Conservation (phyloP, 495 filamentous ascomycete genomes). For the Daldinia decipiens region DNA sequence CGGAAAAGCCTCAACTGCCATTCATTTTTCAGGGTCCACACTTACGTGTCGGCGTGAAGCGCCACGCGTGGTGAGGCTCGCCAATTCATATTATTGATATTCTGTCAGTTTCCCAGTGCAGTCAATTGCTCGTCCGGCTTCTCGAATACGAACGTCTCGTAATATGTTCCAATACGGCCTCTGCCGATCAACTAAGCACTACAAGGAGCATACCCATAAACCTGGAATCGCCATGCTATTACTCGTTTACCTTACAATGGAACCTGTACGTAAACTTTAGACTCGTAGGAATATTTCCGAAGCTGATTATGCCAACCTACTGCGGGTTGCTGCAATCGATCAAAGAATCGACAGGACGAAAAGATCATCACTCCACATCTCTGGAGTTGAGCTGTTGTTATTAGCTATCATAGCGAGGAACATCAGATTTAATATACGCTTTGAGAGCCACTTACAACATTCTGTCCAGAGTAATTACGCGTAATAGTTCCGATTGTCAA, state of each 20-base stretch:
- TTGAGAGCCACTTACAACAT: constrained; percentile 1
- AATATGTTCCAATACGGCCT: neutral
- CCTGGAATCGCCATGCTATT: neutral
- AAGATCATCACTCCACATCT: neutral
- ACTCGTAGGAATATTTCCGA: neutral
- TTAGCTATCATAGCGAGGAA: neutral
- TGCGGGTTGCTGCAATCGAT: constrained; percentile 2
- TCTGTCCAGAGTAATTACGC: neutral
- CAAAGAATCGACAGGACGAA: neutral
- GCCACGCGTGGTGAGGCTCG: neutral
- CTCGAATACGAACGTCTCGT: neutral
- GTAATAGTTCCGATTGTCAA: neutral
- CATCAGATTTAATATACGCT: constrained; percentile 1
- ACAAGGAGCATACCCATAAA: neutral
- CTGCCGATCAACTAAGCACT: constrained; percentile 3
- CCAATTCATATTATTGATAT: neutral
- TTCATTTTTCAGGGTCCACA: neutral
- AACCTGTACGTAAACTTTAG: constrained; percentile 1
- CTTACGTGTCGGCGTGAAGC: neutral
- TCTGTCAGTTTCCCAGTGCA: neutral
- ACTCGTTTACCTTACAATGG: neutral
- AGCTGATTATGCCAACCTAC: neutral
- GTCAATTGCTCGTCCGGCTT: neutral
- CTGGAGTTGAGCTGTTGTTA: neutral
- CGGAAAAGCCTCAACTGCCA: neutral